A percentile compares a stretch with the other conserved stretches of the same genome.
These are phyloP conservation scores for Fusarium sp. DNA, from an alignment of 2,329 filamentous ascomycete species.

Conservation along the genomic window DNA sequence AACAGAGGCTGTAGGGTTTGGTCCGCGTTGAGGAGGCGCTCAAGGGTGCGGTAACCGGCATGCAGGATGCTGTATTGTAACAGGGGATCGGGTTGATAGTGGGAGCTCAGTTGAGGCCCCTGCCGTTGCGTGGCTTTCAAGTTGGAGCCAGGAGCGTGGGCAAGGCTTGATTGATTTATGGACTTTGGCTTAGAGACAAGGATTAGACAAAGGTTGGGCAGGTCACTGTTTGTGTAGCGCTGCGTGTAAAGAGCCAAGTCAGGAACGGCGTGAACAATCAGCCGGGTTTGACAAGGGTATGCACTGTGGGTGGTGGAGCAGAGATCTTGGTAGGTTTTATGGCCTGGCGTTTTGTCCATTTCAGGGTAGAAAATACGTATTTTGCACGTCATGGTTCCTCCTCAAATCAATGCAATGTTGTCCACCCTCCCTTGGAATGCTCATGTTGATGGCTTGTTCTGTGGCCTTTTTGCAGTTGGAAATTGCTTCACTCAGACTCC, in stretches of 20 bases:
- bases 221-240: conserved; percentile 5
- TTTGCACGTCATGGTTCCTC: conserved; percentile 28
- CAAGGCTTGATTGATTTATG: conserved; percentile 1
- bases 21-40: conserved; percentile 10
- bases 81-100: conserved; percentile 11
- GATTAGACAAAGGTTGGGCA: conserved; percentile 18
- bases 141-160: conserved; percentile 33
- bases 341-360: conserved; percentile 4
- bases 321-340: conserved; percentile 22
- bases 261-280: conserved; percentile 44
- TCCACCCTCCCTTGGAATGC: conserved; percentile 2
- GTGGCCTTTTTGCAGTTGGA: background rate
- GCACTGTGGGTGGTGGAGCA: conserved; percentile 34
- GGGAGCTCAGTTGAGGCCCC: conserved; percentile 17
- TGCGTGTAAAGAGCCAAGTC: conserved; percentile 39
- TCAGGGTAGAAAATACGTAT: conserved; percentile 23
- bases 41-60: conserved; percentile 13
- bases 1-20: conserved; percentile 30
- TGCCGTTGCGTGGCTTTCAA: conserved; percentile 12
- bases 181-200: conserved; percentile 22
- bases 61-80: conserved; percentile 10
- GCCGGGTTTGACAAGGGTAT: conserved; percentile 41
- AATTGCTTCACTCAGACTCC: conserved; percentile 7
- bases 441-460: background rate
- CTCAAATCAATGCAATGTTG: conserved; percentile 17